Conservation (phyloP, 331 rosid species). For the Ulmus americana region DNA sequence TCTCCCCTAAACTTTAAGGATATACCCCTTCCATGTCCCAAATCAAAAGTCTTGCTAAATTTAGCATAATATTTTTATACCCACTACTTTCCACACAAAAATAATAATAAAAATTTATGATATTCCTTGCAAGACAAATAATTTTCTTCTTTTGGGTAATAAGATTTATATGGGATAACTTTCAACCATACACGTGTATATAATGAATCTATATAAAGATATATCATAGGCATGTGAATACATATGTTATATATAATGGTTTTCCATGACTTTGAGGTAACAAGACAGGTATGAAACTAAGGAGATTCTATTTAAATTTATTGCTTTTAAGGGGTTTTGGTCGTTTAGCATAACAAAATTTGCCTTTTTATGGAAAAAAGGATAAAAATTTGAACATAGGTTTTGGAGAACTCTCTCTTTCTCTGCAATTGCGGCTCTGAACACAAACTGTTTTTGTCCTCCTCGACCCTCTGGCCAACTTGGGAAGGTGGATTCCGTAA, state of each 20-base stretch:
- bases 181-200: neutral
- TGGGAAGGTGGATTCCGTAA: neutral
- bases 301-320: neutral
- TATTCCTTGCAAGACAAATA: neutral
- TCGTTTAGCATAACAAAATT: constrained; percentile 22
- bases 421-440: constrained; percentile 5
- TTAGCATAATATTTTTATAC: constrained; percentile 19
- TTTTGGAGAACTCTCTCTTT: neutral
- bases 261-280: constrained; percentile 1
- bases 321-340: constrained; percentile 18
- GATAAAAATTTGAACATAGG: constrained; percentile 2
- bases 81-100: neutral
- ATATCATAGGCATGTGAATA: too few relatives aligned
- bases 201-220: too few relatives aligned
- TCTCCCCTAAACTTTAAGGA: constrained; percentile 22
- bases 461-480: neutral
- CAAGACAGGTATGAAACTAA: neutral
- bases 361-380: constrained; percentile 18
- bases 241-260: neutral
- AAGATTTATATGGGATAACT: neutral
- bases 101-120: neutral
- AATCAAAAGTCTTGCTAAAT: neutral
- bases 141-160: neutral
- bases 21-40: neutral
- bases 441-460: constrained; percentile 2